Percentiles rank a stretch among this genome's conserved stretches.
Conservation (phyloP, 1,139 yeast genomes). For the Yarrowia galli region DNA sequence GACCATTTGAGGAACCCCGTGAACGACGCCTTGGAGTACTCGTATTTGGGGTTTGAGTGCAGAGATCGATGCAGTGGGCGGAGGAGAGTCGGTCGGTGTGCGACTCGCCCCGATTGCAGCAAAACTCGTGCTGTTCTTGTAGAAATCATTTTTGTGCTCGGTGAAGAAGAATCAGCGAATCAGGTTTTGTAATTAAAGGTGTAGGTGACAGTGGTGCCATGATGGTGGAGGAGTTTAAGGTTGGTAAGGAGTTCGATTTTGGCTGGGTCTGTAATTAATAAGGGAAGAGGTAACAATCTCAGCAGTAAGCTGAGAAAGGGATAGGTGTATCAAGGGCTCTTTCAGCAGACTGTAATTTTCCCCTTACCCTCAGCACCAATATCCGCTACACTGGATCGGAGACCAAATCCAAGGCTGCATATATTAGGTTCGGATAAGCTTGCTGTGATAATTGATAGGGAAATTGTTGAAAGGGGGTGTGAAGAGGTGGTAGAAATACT, state of each 20-base stretch:
- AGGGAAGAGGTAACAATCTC: too few species aligned
- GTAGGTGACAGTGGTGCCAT: conserved; percentile 32
- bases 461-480: background rate
- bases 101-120: conserved; percentile 2
- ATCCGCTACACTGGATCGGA: too few species aligned
- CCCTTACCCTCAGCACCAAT: background rate
- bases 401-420: background rate
- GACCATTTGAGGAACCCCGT: conserved; percentile 44
- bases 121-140: conserved; percentile 11
- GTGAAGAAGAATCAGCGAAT: conserved; percentile 12
- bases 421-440: conserved; percentile 6
- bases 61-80: conserved; percentile 6
- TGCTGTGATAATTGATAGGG: conserved; percentile 1
- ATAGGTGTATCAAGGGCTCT: too few species aligned
- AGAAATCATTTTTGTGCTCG: background rate
- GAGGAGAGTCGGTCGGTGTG: background rate
- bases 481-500: too few species aligned
- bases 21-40: conserved; percentile 41
- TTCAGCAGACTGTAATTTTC: too few species aligned
- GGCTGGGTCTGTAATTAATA: too few species aligned
- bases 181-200: background rate
- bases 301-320: too few species aligned
- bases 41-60: conserved; percentile 13
- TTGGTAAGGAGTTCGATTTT: background rate
- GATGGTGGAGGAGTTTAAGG: conserved; percentile 1